Percentiles rank a stretch among this genome's conserved stretches.
These are phyloP conservation scores for Ophiostoma montium DNA, from an alignment of 2,329 filamentous ascomycete genomes.

Conservation along the genomic window DNA sequence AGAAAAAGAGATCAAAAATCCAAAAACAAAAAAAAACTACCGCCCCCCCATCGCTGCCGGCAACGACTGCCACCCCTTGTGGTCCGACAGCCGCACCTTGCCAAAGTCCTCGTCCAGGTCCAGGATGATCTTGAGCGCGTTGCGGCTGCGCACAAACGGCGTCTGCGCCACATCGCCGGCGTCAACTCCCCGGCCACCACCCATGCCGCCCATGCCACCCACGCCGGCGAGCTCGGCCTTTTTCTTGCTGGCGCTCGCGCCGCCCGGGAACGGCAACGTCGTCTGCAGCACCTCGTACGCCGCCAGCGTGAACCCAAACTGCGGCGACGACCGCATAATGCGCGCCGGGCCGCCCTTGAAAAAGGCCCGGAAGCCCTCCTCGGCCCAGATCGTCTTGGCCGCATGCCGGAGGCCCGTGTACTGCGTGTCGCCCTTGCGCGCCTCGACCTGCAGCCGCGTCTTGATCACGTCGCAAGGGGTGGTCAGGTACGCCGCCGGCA, in stretches of 20 bases:
- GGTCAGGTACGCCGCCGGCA: conserved; percentile 86
- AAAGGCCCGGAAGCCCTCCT: conserved; percentile 92
- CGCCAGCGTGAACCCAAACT: conserved; percentile 95
- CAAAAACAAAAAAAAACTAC: not conserved
- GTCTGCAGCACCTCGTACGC: conserved; percentile 87
- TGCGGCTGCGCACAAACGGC: conserved; percentile 53
- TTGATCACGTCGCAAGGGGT: conserved; percentile 99
- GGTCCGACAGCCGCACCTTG: conserved; percentile 45
- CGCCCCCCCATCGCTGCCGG: conserved; percentile 31
- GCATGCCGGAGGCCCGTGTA: conserved; percentile 84
- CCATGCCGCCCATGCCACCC: conserved; percentile 32
- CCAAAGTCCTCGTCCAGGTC: conserved; percentile 93
- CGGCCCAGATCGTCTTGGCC: conserved; percentile 67
- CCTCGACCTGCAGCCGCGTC: conserved; percentile 93
- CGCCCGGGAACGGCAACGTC: conserved; percentile 63
- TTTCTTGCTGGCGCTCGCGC: conserved; percentile 26
- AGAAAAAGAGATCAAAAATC: not conserved
- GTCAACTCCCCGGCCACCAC: not conserved
- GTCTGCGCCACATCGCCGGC: conserved; percentile 22
- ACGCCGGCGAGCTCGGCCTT: conserved; percentile 46
- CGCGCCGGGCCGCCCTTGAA: conserved; percentile 97
- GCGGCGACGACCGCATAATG: conserved; percentile 86
- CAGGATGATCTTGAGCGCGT: conserved; percentile 88
- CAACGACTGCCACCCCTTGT: conserved; percentile 38
- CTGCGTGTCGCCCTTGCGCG: conserved; percentile 79